phyloP scores from a whole-genome alignment of 1,284 basidiomycete genomes.

The Pyrrhoderma noxium region DNA sequence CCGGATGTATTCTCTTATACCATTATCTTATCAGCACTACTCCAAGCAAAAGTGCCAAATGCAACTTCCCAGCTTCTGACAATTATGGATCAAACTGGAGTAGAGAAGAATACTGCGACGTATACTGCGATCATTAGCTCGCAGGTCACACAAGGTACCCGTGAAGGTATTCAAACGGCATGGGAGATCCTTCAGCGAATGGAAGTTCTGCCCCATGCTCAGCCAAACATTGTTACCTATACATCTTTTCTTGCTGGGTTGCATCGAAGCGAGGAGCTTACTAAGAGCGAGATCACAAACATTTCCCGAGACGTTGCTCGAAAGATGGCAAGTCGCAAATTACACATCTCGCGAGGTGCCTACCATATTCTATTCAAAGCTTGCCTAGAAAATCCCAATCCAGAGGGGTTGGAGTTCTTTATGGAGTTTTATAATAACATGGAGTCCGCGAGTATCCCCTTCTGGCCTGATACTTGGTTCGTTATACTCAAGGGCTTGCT shows the following conservation, averaged over 20 bases:
- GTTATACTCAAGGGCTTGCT: slow-evolving; percentile 60
- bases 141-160: slow-evolving; percentile 50
- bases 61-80: slow-evolving; percentile 54
- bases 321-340: slow-evolving; percentile 50
- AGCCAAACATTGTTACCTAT: slow-evolving; percentile 70
- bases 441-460: slow-evolving; percentile 40
- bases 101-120: slow-evolving; percentile 64
- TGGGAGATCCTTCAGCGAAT: slow-evolving; percentile 63
- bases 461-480: slow-evolving; percentile 66
- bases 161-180: slow-evolving; percentile 50
- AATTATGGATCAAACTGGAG: slow-evolving; percentile 68
- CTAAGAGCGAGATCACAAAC: slow-evolving; percentile 32
- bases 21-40: slow-evolving; percentile 66
- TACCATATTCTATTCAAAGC: slow-evolving; percentile 71
- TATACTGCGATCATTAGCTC: slow-evolving; percentile 71
- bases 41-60: slow-evolving; percentile 59
- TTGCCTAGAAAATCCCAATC: slow-evolving; percentile 43
- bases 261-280: slow-evolving; percentile 43
- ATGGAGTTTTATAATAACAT: slow-evolving; percentile 62
- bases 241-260: slow-evolving; percentile 59
- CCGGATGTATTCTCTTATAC: slow-evolving; percentile 80
- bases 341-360: slow-evolving; percentile 51
- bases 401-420: slow-evolving; percentile 45
- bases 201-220: slow-evolving; percentile 49
- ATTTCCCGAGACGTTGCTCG: slow-evolving; percentile 44